These are phyloP conservation scores for Podila verticillata DNA, from an alignment of 192 early-diverging fungal genomes.

Conservation along the genomic window DNA sequence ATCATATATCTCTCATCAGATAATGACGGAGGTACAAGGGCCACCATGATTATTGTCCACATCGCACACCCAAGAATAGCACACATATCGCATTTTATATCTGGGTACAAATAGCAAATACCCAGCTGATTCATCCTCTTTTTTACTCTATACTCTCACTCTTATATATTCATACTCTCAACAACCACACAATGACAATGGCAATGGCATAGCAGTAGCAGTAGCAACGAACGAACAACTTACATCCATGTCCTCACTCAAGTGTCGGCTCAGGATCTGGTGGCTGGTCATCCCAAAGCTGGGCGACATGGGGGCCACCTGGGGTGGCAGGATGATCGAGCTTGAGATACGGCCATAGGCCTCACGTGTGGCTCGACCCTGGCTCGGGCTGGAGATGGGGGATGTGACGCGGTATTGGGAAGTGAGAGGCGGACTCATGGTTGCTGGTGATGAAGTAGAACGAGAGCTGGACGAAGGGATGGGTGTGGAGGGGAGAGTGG, in stretches of 20 bases:
- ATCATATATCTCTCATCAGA: too few species aligned
- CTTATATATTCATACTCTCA: too few species aligned
- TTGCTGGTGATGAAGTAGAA: not conserved
- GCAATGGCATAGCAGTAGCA: too few species aligned
- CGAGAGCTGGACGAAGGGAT: slow-evolving; percentile 4
- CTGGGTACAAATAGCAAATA: too few species aligned
- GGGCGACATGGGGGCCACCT: slow-evolving; percentile 15
- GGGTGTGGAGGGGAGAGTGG: not conserved
- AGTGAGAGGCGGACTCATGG: not conserved
- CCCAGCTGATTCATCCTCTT: too few species aligned
- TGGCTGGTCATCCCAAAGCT: slow-evolving; percentile 35
- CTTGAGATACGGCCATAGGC: slow-evolving; percentile 26
- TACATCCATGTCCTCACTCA: slow-evolving; percentile 42
- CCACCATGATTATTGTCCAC: slow-evolving; percentile 1
- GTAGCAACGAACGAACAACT: slow-evolving; percentile 13
- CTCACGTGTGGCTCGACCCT: slow-evolving; percentile 5
- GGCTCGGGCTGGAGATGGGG: slow-evolving; percentile 14
- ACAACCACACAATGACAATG: not conserved
- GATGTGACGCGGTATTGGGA: slow-evolving; percentile 7
- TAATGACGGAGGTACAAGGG: not conserved
- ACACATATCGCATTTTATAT: too few species aligned
- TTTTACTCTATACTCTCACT: not conserved
- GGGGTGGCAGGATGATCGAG: slow-evolving; percentile 34
- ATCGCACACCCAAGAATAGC: slow-evolving; percentile 1
- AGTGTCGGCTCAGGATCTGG: slow-evolving; percentile 8